Conservation (phyloP, 1,284 basidiomycete species). For the Fomes fomentarius region DNA sequence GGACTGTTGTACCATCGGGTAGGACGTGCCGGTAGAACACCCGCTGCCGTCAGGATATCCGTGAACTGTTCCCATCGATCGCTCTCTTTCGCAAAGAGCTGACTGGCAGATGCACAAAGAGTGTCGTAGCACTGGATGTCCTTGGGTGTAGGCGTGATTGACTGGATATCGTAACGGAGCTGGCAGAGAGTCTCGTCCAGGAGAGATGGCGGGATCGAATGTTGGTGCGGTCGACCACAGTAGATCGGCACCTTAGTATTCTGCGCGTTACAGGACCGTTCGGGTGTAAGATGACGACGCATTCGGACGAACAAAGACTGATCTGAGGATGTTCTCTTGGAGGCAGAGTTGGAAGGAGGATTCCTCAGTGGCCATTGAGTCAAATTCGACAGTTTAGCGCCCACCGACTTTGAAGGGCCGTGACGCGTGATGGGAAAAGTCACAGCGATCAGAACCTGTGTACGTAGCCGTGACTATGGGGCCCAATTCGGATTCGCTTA, state of each 20-base stretch:
- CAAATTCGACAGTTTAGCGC: too few species aligned
- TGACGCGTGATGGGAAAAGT: too few species aligned
- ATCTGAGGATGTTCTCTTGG: too few species aligned
- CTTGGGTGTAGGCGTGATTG: conserved; percentile 2
- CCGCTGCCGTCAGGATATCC: background rate
- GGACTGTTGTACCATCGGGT: background rate
- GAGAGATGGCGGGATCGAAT: conserved; percentile 1
- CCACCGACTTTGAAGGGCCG: too few species aligned
- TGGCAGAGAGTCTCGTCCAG: conserved; percentile 7
- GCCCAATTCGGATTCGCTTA: too few species aligned
- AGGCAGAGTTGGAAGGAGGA: too few species aligned
- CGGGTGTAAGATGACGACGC: background rate
- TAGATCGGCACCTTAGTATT: background rate
- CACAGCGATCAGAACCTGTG: too few species aligned
- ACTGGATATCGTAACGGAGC: conserved; percentile 8
- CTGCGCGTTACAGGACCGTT: background rate
- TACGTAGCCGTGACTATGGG: too few species aligned
- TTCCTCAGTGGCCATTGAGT: too few species aligned
- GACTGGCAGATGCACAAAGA: background rate
- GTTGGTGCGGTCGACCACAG: conserved; percentile 1
- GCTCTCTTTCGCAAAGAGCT: background rate
- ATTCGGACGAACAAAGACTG: too few species aligned
- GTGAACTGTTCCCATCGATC: background rate
- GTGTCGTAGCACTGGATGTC: conserved; percentile 7
- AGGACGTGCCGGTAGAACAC: too few species aligned